A percentile compares a stretch with the other conserved stretches of the same genome.
These are phyloP conservation scores for Thermoascus crustaceus DNA, from an alignment of 2,329 filamentous ascomycete genomes.

Conservation along the genomic window DNA sequence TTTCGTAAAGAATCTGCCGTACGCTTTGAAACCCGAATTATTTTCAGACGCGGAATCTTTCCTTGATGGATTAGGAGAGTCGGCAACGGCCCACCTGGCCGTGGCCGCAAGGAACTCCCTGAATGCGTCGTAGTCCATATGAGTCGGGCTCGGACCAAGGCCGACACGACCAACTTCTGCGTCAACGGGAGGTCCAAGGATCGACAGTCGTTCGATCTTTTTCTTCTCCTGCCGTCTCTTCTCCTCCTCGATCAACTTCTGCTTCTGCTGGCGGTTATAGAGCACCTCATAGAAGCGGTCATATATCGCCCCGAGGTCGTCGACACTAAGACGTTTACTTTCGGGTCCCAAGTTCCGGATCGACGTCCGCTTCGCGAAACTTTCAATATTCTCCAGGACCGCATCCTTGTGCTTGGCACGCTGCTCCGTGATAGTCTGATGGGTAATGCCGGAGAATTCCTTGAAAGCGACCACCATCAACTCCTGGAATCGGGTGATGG, in stretches of 20 bases:
- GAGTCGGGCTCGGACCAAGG: constrained; percentile 75
- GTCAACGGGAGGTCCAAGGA: constrained; percentile 41
- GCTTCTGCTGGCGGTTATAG: constrained; percentile 83
- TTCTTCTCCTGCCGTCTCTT: constrained; percentile 57
- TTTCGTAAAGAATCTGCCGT: too few relatives aligned
- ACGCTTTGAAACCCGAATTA: constrained; percentile 47
- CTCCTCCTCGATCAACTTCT: constrained; percentile 68
- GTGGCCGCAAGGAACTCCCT: constrained; percentile 86
- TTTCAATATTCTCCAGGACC: constrained; percentile 92
- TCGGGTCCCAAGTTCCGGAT: constrained; percentile 93
- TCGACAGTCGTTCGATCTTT: constrained; percentile 36
- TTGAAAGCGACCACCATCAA: constrained; percentile 99
- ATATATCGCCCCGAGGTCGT: constrained; percentile 83
- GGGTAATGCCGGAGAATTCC: constrained; percentile 92
- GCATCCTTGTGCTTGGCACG: constrained; percentile 88
- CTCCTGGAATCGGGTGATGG: constrained; percentile 93
- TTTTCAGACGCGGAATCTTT: constrained; percentile 44
- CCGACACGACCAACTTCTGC: constrained; percentile 81
- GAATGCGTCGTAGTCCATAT: constrained; percentile 98
- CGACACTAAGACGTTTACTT: constrained; percentile 78
- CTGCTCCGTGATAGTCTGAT: constrained; percentile 81
- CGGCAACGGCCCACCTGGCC: constrained; percentile 86
- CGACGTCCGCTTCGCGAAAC: constrained; percentile 91
- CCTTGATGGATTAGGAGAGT: constrained; percentile 59
- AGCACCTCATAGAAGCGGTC: constrained; percentile 88